Percentiles rank a stretch among this genome's conserved stretches.
These are phyloP conservation scores for Pisolithus orientalis DNA, from an alignment of 768 basidiomycete species.

Conservation along the genomic window DNA sequence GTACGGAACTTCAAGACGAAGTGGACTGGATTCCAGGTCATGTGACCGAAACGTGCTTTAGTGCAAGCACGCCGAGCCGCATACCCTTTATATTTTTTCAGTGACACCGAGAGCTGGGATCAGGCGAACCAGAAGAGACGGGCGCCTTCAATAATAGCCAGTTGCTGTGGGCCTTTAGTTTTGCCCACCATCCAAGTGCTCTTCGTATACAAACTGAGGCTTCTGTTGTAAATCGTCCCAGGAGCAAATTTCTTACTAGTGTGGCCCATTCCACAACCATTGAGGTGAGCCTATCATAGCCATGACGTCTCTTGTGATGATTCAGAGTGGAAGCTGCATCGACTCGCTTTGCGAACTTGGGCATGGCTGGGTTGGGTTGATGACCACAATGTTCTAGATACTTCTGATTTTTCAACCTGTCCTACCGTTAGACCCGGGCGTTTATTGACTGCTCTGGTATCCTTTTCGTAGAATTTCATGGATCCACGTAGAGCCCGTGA, in stretches of 20 bases:
- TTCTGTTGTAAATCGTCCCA: too few relatives aligned
- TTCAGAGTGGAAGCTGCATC: slow-evolving; percentile 90
- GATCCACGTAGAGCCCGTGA: slow-evolving; percentile 79
- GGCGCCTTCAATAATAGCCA: too few relatives aligned
- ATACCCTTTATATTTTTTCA: too few relatives aligned
- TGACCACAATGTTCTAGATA: slow-evolving; percentile 89
- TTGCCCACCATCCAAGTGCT: too few relatives aligned
- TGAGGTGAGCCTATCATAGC: slow-evolving; percentile 16
- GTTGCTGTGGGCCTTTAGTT: too few relatives aligned
- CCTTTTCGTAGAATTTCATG: slow-evolving; percentile 36
- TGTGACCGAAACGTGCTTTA: too few relatives aligned
- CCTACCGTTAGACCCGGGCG: slow-evolving; percentile 11
- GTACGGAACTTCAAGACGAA: neutral
- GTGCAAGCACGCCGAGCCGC: too few relatives aligned
- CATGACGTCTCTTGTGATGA: slow-evolving; percentile 48
- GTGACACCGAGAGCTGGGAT: too few relatives aligned
- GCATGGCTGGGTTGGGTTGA: slow-evolving; percentile 56
- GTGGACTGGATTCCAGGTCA: too few relatives aligned
- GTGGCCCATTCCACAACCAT: neutral
- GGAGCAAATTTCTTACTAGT: too few relatives aligned
- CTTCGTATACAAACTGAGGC: too few relatives aligned
- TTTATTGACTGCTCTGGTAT: slow-evolving; percentile 11
- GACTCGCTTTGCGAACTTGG: slow-evolving; percentile 39
- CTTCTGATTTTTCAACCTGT: slow-evolving; percentile 60
- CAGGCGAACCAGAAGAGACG: too few relatives aligned